Evolutionary conservation across 2,329 filamentous ascomycete species (phyloP).

Genomic region (Paraphaeosphaeria sporulosa): DNA sequence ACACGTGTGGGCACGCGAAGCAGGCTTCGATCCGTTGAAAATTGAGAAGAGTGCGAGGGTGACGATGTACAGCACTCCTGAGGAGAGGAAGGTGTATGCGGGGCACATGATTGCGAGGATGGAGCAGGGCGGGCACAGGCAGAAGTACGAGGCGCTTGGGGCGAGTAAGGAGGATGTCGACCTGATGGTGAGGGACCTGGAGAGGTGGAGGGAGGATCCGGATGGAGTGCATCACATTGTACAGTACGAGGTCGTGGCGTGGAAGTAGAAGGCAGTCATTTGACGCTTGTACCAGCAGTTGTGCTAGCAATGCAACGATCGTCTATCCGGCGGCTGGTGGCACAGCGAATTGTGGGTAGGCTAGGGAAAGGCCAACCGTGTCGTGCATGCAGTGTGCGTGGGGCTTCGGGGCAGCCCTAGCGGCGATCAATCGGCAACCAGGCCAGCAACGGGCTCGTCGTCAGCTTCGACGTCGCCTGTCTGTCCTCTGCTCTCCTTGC

Average conservation of each 20-base stretch:
- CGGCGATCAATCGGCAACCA: slow-evolving; percentile 6
- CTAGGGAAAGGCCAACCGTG: not conserved
- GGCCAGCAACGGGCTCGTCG: not conserved
- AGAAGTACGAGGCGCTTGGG: slow-evolving; percentile 23
- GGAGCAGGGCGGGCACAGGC: slow-evolving; percentile 26
- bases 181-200: slow-evolving; percentile 1
- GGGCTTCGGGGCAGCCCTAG: slow-evolving; percentile 5
- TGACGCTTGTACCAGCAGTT: no score
- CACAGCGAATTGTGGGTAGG: no score
- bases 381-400: not conserved
- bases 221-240: slow-evolving; percentile 8
- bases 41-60: slow-evolving; percentile 23
- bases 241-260: slow-evolving; percentile 5
- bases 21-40: slow-evolving; percentile 25
- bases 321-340: no score
- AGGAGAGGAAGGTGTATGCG: slow-evolving; percentile 37
- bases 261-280: not conserved
- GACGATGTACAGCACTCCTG: slow-evolving; percentile 15
- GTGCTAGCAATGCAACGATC: not conserved
- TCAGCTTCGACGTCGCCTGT: slow-evolving; percentile 3
- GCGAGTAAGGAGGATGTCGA: slow-evolving; percentile 6
- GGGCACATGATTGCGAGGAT: slow-evolving; percentile 23
- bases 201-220: slow-evolving; percentile 7
- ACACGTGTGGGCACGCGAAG: slow-evolving; percentile 35
- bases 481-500: not conserved